Evolutionary conservation across 345 rosid genomes (phyloP).

Genomic region (Mangifera indica): DNA sequence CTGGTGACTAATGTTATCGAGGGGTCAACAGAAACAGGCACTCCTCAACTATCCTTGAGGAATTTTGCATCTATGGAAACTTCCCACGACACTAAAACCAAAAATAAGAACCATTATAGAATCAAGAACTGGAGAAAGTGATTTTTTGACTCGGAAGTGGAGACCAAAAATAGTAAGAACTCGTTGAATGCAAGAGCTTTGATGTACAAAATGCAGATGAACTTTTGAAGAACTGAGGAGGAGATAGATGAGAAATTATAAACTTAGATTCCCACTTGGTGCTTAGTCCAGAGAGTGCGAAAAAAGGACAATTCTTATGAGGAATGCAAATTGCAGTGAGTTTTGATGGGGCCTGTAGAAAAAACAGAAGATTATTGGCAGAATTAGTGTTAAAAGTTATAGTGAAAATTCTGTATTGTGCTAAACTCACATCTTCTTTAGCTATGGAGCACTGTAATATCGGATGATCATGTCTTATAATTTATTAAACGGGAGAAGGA

Average conservation of each 20-base stretch:
- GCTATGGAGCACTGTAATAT: neutral
- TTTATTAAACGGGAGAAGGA: no score
- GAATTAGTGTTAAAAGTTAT: neutral
- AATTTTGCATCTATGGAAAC: slow-evolving; percentile 24
- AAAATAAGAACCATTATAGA: slow-evolving; percentile 36
- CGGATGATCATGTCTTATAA: neutral
- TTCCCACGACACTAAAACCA: slow-evolving; percentile 24
- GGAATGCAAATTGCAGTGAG: neutral
- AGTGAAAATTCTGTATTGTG: neutral
- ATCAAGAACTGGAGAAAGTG: slow-evolving; percentile 36
- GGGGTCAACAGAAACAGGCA: slow-evolving; percentile 34
- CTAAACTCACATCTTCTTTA: neutral
- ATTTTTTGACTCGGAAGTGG: slow-evolving; percentile 47
- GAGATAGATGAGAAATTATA: neutral
- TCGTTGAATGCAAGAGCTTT: slow-evolving; percentile 30
- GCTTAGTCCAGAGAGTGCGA: neutral
- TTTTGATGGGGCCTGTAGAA: neutral
- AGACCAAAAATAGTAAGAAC: slow-evolving; percentile 44
- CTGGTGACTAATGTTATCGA: slow-evolving; percentile 55
- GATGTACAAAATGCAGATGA: neutral
- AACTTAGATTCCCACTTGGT: neutral
- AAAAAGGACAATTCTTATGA: neutral
- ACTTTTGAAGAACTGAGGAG: neutral
- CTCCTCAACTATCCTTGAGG: slow-evolving; percentile 42
- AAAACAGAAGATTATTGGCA: neutral